Conservation (phyloP, 192 early-diverging fungal genomes). For the Linnemannia zychae region DNA sequence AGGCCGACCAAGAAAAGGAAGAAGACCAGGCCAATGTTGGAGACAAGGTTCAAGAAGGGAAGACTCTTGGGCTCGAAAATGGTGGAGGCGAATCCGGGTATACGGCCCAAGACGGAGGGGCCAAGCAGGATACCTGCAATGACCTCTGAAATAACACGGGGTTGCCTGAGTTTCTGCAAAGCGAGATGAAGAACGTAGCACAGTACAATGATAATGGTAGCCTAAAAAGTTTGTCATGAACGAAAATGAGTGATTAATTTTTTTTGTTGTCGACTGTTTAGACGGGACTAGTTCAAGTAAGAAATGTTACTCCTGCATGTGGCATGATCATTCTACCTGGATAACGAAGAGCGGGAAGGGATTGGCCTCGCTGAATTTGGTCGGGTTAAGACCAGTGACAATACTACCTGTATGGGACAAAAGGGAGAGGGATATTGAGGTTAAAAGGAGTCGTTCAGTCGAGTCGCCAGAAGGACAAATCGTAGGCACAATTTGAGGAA, state of each 20-base stretch:
- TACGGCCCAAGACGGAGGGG: conserved; percentile 85
- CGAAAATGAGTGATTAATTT: not conserved
- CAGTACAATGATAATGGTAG: conserved; percentile 76
- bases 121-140: conserved; percentile 92
- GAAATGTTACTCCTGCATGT: not conserved
- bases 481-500: not conserved
- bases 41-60: conserved; percentile 78
- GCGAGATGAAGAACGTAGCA: conserved; percentile 76
- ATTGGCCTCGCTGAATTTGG: conserved; percentile 61
- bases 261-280: not conserved
- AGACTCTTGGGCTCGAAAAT: conserved; percentile 84
- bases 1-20: conserved; percentile 92
- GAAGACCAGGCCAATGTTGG: conserved; percentile 91
- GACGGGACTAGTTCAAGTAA: not conserved
- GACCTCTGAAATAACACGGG: conserved; percentile 93
- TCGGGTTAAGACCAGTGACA: conserved; percentile 76
- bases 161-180: conserved; percentile 79
- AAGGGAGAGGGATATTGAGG: not conserved
- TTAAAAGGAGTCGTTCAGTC: not conserved
- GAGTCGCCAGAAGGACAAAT: too few species aligned
- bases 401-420: conserved; percentile 57
- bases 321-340: conserved; percentile 70
- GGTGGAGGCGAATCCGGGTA: conserved; percentile 71
- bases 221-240: conserved; percentile 32
- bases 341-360: conserved; percentile 84